Percentiles rank a stretch among this genome's conserved stretches.
Conservation (phyloP, 1,284 basidiomycete genomes). For the Bondarzewia mesenterica region DNA sequence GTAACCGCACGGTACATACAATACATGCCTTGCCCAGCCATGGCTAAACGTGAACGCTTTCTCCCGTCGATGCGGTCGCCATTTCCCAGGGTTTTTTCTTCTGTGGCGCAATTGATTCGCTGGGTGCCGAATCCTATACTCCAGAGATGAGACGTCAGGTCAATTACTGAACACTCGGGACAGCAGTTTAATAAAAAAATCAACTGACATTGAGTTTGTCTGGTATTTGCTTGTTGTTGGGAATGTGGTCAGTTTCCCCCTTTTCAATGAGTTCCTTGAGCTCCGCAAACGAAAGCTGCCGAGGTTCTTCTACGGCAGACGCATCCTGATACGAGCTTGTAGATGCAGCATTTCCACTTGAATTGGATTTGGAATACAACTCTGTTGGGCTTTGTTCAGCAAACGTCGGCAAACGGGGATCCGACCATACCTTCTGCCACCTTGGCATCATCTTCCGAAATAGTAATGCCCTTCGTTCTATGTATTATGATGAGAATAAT, state of each 20-base stretch:
- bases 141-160: conserved; percentile 1
- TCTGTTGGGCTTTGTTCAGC: background rate
- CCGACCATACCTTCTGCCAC: conserved; percentile 7
- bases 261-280: conserved; percentile 62
- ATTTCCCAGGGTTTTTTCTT: conserved; percentile 61
- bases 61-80: background rate
- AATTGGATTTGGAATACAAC: background rate
- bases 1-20: no score
- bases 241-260: conserved; percentile 62
- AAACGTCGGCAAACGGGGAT: background rate
- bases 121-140: conserved; percentile 41
- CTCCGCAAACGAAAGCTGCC: conserved; percentile 53
- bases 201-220: conserved; percentile 50
- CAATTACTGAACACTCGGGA: background rate
- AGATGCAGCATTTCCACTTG: background rate
- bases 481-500: background rate
- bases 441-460: conserved; percentile 19
- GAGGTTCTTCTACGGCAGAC: conserved; percentile 29
- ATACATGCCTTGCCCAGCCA: background rate
- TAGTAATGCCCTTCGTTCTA: conserved; percentile 15
- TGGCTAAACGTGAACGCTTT: no score
- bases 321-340: background rate
- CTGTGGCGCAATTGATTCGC: conserved; percentile 36
- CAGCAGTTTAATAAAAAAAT: background rate
- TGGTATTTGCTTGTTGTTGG: conserved; percentile 67